Base-by-base conservation (phyloP, 495 filamentous ascomycete species). In the Daldinia decipiens region DNA sequence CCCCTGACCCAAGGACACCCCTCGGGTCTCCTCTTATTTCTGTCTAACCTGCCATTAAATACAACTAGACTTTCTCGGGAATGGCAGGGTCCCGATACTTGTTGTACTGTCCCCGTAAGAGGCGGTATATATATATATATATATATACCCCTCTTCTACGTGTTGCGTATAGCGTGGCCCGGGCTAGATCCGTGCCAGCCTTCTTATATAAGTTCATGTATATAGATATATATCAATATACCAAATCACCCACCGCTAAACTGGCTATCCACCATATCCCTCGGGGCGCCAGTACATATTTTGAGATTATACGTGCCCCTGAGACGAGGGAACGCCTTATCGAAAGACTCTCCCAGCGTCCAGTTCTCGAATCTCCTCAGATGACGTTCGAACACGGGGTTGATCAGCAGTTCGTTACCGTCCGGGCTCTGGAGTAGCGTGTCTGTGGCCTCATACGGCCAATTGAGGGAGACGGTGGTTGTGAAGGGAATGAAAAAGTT, bases 401-500 rank as follows among this genome's bases (percentile, higher is more conserved):
- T 94, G 57, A 96, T 91, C 29, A 87, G 79, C 63, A 91, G 75
- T 67, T 91, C 89, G 1, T 86, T 86, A 11, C 76, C 78, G 21
- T 87, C 87, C 0, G 85, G 81, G 39, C 80, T 85, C 17, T 81
- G 81, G 39, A 91, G 71, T 36, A 93, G 78, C 52, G 84, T 82
- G 64, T 90, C 88, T 0, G 85, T 84, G 4, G 85, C 83, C 60
- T 93, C 89, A 76, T 94, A 92, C 0, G 88, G 88, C 93, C 93
- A 96, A 72, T 93, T 93, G 12, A 95, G 71, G 26, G 80, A 86
- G 38, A 96, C 54, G 0, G 89, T 93, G 4, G 85, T 86, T 0
- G 91, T 94, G 70, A 87, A 96, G 0, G 92, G 91, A 32, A 93
- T 86, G 74, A 93, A 93, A 80, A 92, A 94, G 61, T 90, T 84